Evolutionary conservation across 2,329 filamentous ascomycete species (phyloP).

Genomic region (Alternaria angustiovoidea): DNA sequence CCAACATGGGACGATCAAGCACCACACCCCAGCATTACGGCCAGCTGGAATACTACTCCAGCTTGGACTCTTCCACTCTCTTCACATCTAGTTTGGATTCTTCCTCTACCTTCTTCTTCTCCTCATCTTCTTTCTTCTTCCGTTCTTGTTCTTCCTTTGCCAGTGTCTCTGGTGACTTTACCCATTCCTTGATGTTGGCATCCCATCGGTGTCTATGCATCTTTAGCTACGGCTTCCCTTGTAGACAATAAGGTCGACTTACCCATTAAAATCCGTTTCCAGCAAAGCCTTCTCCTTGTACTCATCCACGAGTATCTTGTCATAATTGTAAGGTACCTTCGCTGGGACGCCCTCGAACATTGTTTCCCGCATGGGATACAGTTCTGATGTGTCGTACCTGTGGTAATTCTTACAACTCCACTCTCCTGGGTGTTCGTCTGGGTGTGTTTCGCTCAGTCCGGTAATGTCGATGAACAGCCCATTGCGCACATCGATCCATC

Average conservation of each 20-base stretch:
- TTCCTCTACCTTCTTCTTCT: constrained; percentile 14
- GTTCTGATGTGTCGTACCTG: constrained; percentile 71
- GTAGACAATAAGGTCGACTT: constrained; percentile 7
- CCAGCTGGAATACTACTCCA: constrained; percentile 31
- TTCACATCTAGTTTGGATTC: constrained; percentile 20
- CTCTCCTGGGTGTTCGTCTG: constrained; percentile 65
- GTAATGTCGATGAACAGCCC: constrained; percentile 88
- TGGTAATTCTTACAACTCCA: constrained; percentile 86
- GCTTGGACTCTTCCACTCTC: constrained; percentile 20
- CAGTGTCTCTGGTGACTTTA: constrained; percentile 50
- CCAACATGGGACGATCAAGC: constrained; percentile 1
- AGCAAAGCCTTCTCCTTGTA: constrained; percentile 70
- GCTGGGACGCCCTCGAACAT: constrained; percentile 78
- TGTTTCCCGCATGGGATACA: constrained; percentile 78
- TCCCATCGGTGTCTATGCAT: constrained; percentile 67
- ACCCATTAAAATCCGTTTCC: constrained; percentile 69
- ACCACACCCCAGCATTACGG: constrained; percentile 10
- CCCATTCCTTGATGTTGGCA: constrained; percentile 66
- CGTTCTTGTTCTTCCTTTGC: constrained; percentile 23
- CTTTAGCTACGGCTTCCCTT: constrained; percentile 9
- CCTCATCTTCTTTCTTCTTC: constrained; percentile 13
- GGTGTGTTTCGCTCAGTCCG: constrained; percentile 73
- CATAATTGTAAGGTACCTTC: constrained; percentile 73
- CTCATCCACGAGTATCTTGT: constrained; percentile 70
- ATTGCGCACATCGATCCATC: constrained; percentile 80